Conservation (phyloP, 176 grass and related monocot genomes). For the Ensete glaucum region DNA sequence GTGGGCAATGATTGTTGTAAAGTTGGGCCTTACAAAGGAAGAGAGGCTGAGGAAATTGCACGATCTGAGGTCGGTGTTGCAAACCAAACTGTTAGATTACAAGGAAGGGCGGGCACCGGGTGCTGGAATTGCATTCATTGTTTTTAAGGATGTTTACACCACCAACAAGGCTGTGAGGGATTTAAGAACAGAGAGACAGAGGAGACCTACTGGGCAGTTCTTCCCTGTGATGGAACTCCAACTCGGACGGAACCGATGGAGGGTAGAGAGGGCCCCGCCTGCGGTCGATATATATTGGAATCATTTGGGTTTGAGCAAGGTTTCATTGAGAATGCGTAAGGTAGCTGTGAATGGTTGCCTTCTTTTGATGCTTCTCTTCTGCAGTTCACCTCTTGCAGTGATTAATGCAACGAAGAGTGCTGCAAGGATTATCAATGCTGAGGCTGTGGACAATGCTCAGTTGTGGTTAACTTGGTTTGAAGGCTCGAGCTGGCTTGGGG, state of each 20-base stretch:
- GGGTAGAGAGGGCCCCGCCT: slow-evolving; percentile 78
- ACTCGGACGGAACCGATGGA: slow-evolving; percentile 70
- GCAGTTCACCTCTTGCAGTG: slow-evolving; percentile 79
- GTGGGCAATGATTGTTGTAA: slow-evolving; percentile 27
- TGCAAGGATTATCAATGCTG: slow-evolving; percentile 77
- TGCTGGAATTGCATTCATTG: slow-evolving; percentile 76
- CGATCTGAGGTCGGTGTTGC: slow-evolving; percentile 51
- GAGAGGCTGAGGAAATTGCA: slow-evolving; percentile 63
- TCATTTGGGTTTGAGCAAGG: slow-evolving; percentile 75
- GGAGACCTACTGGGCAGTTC: slow-evolving; percentile 60
- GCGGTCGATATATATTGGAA: slow-evolving; percentile 99
- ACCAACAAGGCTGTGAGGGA: slow-evolving; percentile 90
- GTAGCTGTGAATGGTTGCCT: slow-evolving; percentile 87
- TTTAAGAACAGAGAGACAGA: slow-evolving; percentile 71
- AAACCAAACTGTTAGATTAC: slow-evolving; percentile 68
- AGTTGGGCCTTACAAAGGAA: slow-evolving; percentile 72
- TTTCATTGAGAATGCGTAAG: slow-evolving; percentile 55
- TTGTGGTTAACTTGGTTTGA: slow-evolving; percentile 87
- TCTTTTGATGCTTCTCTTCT: slow-evolving; percentile 86
- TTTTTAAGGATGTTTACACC: slow-evolving; percentile 95
- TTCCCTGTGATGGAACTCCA: slow-evolving; percentile 93
- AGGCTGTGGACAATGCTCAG: slow-evolving; percentile 90
- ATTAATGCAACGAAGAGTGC: slow-evolving; percentile 87
- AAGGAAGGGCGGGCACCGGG: slow-evolving; percentile 60
- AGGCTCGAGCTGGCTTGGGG: slow-evolving; percentile 95